Evolutionary conservation across 306 rosid species (phyloP).

Genomic region (Fragaria ananassa): DNA sequence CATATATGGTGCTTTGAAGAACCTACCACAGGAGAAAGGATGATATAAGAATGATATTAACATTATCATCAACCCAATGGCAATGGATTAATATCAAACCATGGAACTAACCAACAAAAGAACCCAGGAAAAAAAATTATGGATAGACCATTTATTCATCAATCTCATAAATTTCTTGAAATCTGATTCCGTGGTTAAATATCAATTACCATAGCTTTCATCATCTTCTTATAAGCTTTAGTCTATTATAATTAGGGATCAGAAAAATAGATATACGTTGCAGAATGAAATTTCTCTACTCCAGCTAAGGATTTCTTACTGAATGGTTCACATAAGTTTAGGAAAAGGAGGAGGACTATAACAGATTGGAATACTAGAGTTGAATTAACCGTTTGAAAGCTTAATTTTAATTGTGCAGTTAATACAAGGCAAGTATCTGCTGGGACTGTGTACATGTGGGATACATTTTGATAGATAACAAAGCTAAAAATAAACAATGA

Average conservation of each 20-base stretch:
- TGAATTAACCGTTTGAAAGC: too few relatives aligned
- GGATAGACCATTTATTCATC: background rate
- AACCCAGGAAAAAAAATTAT: background rate
- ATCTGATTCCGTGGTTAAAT: background rate
- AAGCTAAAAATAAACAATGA: background rate
- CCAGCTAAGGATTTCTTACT: background rate
- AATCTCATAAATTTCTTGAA: background rate
- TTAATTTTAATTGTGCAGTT: background rate
- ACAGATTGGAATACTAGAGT: too few relatives aligned
- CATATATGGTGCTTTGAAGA: conserved; percentile 94
- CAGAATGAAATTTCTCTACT: background rate
- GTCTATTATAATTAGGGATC: background rate
- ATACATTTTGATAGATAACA: background rate
- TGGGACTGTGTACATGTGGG: background rate
- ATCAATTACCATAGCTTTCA: background rate
- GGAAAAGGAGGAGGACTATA: background rate
- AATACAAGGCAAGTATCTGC: background rate
- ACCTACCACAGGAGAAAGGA: conserved; percentile 52
- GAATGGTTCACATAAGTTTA: background rate
- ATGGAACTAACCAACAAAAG: background rate
- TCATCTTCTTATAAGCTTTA: background rate
- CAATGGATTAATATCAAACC: background rate
- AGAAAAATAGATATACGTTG: background rate
- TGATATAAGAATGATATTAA: background rate
- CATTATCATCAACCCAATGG: background rate